Evolutionary conservation across 1,284 basidiomycete species (phyloP).

Genomic region (Megacollybia platyphylla): DNA sequence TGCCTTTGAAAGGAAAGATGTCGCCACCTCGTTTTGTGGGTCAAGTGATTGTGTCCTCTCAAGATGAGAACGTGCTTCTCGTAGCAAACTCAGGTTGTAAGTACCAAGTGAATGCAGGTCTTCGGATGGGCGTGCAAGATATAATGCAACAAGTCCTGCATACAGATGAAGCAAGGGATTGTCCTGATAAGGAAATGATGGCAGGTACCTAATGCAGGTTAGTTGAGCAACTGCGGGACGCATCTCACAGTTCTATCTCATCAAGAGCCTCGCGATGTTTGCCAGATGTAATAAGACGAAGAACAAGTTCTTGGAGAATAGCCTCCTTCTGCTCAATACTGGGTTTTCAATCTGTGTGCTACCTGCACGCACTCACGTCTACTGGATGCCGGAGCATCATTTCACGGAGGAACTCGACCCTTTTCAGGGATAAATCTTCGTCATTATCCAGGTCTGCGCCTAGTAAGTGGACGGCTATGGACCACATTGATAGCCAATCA

Average conservation of each 20-base stretch:
- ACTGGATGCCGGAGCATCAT: slow-evolving; percentile 59
- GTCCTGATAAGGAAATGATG: slow-evolving; percentile 76
- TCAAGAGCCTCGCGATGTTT: slow-evolving; percentile 63
- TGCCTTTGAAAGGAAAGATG: slow-evolving; percentile 42
- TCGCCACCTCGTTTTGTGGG: slow-evolving; percentile 39
- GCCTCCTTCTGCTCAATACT: slow-evolving; percentile 41
- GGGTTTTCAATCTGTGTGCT: neutral
- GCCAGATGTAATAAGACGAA: slow-evolving; percentile 47
- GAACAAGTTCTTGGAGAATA: slow-evolving; percentile 64
- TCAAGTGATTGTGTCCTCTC: slow-evolving; percentile 50
- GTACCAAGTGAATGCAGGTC: slow-evolving; percentile 3
- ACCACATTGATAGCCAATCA: slow-evolving; percentile 69
- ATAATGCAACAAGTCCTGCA: slow-evolving; percentile 64
- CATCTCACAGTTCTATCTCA: slow-evolving; percentile 69
- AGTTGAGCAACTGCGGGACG: neutral
- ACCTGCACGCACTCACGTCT: slow-evolving; percentile 31
- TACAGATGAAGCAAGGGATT: slow-evolving; percentile 71
- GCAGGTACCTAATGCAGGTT: slow-evolving; percentile 42
- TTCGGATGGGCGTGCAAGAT: slow-evolving; percentile 31
- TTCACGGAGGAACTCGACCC: slow-evolving; percentile 47
- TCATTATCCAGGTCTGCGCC: slow-evolving; percentile 17
- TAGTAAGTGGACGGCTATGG: slow-evolving; percentile 50
- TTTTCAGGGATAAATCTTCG: slow-evolving; percentile 18
- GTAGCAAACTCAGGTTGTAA: slow-evolving; percentile 26
- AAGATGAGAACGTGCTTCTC: slow-evolving; percentile 51